Conservation (phyloP, 2,329 filamentous ascomycete genomes). For the Colletotrichum spaethianum region DNA sequence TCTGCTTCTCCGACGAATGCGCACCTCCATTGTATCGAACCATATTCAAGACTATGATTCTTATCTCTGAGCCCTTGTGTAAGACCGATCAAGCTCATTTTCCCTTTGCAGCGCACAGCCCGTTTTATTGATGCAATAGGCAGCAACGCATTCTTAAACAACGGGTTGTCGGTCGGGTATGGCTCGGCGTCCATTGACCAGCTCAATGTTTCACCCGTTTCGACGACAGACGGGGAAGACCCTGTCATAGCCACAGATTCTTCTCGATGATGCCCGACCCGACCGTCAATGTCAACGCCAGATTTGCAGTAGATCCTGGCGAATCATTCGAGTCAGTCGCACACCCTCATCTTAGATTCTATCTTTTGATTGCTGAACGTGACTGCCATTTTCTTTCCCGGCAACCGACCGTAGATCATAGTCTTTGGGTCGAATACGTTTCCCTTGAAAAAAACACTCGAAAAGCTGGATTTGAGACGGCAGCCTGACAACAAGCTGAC, state of each 20-base stretch:
- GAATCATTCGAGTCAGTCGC: conserved; percentile 11
- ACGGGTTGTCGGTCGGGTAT: not conserved
- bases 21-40: not conserved
- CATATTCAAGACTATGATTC: not conserved
- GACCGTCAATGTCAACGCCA: not conserved
- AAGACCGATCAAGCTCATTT: not conserved
- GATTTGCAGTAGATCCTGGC: conserved; percentile 18
- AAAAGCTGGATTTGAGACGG: not conserved
- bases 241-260: not conserved
- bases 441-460: conserved; percentile 8
- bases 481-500: conserved; percentile 27
- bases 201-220: conserved; percentile 29
- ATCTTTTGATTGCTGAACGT: not conserved
- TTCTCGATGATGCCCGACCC: not conserved
- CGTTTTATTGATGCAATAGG: not conserved
- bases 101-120: not conserved
- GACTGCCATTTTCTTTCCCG: not conserved
- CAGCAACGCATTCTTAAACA: not conserved
- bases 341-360: not conserved
- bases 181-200: conserved; percentile 3
- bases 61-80: no score
- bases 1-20: not conserved
- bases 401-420: not conserved
- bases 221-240: conserved; percentile 27
- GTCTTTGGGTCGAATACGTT: no score